Base-by-base conservation (phyloP, 2,329 filamentous ascomycete genomes). In the Microcera coccophila region DNA sequence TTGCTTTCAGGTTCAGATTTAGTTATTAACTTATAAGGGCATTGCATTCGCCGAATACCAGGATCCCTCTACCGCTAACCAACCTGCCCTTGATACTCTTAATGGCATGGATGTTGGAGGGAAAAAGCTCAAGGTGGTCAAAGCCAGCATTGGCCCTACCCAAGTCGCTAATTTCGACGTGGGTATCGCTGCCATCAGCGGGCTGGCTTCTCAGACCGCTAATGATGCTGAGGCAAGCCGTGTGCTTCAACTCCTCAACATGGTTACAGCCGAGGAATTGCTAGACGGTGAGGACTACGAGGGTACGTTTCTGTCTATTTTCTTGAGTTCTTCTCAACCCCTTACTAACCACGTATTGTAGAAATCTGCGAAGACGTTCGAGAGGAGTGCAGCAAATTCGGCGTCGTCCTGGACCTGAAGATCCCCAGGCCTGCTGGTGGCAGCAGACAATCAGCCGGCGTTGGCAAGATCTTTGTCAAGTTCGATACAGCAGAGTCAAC, bases 401-500 rank as follows among this genome's bases (percentile, higher is more conserved):
- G 94, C 48, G 77, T 75, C 38, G 79, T 99, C 20, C 52, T 90
- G 32, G 87, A 90, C n/a, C 73, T 97, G 67, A 98, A 98, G 73
- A 84, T 98, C 45, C 93, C 93, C 4, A 81, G 93, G 46, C 91
- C 93, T 2, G 82, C 80, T 17, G 87, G 87, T 55, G 89, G 87
- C 37, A 87, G 83, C 64, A 82, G 90, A 57, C 85, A 93, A 62
- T 87, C 85, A 17, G 80, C 88, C 21, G 93, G 93, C 36, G 90
- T 98, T 17, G 93, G 93, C 63, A 98, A 97, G 76, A 97, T 99
- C 55, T 98, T 85, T 63, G 84, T 98, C 72, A 97, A 96, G 65
- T 98, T 89, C 61, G 87, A 93, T 52, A 79, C 75, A 3, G 71
- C 79, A 3, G 88, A 90, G 38, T 81, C 84, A 8, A 87, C 91